Conservation (phyloP, 805 yeast species). For the Dipodascopsis tothii region DNA sequence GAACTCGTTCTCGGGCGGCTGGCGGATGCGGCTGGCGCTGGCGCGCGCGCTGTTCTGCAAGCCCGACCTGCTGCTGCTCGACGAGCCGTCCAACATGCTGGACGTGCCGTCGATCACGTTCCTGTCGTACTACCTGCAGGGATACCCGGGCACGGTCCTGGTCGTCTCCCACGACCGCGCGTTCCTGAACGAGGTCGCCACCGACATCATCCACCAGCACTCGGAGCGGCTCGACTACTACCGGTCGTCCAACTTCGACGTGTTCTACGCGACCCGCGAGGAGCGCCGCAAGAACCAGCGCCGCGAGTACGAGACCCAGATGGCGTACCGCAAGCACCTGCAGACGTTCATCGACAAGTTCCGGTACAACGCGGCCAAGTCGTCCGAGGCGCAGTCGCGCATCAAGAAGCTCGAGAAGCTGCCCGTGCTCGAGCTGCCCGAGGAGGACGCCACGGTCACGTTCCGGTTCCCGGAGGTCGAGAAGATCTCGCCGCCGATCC, state of each 20-base stretch:
- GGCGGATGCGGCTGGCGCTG: slow-evolving; percentile 98
- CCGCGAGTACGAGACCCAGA: slow-evolving; percentile 94
- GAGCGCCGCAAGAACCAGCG: slow-evolving; percentile 89
- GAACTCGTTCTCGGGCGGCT: slow-evolving; percentile 96
- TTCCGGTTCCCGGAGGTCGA: slow-evolving; percentile 96
- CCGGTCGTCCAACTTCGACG: slow-evolving; percentile 81
- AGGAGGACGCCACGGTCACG: slow-evolving; percentile 74
- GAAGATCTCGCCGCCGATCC: slow-evolving; percentile 82
- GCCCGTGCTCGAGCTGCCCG: slow-evolving; percentile 89
- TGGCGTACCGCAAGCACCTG: slow-evolving; percentile 89
- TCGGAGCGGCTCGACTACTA: slow-evolving; percentile 94
- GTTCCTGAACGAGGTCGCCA: slow-evolving; percentile 93
- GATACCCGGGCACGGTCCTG: slow-evolving; percentile 84
- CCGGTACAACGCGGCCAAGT: slow-evolving; percentile 95
- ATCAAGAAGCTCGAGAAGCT: slow-evolving; percentile 92
- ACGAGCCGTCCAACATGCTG: slow-evolving; percentile 99
- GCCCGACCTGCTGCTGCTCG: slow-evolving; percentile 85
- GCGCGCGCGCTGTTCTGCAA: slow-evolving; percentile 97
- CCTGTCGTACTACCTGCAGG: slow-evolving; percentile 79
- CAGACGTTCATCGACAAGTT: slow-evolving; percentile 93
- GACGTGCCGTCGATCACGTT: slow-evolving; percentile 98
- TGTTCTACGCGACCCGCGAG: slow-evolving; percentile 86
- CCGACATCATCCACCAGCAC: slow-evolving; percentile 96
- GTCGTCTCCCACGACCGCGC: slow-evolving; percentile 98
- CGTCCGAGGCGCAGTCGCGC: slow-evolving; percentile 96